These are phyloP conservation scores for Penicillium diatomitis DNA, from an alignment of 495 filamentous ascomycete genomes.

Conservation along the genomic window DNA sequence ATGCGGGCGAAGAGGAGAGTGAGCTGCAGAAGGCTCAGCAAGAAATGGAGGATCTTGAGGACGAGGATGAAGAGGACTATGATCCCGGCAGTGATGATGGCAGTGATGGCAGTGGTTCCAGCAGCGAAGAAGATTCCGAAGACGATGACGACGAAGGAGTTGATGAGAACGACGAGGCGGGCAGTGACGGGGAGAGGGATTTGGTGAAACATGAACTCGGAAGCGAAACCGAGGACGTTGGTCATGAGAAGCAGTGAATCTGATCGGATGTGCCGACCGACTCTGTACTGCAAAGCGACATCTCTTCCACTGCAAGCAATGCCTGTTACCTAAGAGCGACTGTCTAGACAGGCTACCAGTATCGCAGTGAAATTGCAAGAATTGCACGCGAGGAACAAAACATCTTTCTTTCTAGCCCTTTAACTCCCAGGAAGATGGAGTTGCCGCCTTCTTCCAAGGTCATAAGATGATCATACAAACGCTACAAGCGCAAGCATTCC, in stretches of 20 bases:
- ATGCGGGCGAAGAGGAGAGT: slow-evolving; percentile 37
- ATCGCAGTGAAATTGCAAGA: too few species aligned
- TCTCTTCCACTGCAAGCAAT: too few species aligned
- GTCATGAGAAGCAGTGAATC: slow-evolving; percentile 17
- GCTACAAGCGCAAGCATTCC: too few species aligned
- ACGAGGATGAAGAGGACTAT: slow-evolving; percentile 87
- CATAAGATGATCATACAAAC: too few species aligned
- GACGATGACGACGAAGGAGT: slow-evolving; percentile 43
- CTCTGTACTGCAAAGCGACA: not conserved
- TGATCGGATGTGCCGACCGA: not conserved
- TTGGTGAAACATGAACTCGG: slow-evolving; percentile 31
- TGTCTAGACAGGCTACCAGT: too few species aligned
- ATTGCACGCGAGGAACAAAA: too few species aligned
- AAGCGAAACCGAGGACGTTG: slow-evolving; percentile 31
- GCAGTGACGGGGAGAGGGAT: slow-evolving; percentile 43
- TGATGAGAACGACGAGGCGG: slow-evolving; percentile 30
- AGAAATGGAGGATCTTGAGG: slow-evolving; percentile 54
- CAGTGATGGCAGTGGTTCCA: slow-evolving; percentile 58
- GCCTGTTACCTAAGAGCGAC: too few species aligned
- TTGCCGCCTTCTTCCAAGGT: too few species aligned
- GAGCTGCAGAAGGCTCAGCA: slow-evolving; percentile 62
- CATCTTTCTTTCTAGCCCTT: too few species aligned
- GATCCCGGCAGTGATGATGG: slow-evolving; percentile 70
- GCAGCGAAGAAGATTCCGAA: slow-evolving; percentile 43
- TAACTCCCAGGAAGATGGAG: too few species aligned